phyloP scores from a whole-genome alignment of 1,284 basidiomycete species.

The Rhizoctonia solani region DNA sequence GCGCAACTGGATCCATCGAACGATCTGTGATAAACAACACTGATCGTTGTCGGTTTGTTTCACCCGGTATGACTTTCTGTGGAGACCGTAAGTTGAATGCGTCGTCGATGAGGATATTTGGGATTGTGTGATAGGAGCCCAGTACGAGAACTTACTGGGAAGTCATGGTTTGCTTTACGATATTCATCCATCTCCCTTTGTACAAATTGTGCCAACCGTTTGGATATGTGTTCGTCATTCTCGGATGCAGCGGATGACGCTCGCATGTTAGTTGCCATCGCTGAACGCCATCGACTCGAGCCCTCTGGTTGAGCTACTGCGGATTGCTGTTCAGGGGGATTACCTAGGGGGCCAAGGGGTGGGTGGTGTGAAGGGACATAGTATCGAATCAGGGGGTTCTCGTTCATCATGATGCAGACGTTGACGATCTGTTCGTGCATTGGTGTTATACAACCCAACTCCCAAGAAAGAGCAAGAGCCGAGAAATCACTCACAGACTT shows the following conservation, averaged over 20 bases:
- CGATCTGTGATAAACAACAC: conserved; percentile 94
- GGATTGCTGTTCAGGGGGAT: conserved; percentile 60
- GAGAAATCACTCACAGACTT: conserved; percentile 57
- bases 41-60: conserved; percentile 70
- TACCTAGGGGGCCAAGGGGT: conserved; percentile 82
- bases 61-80: conserved; percentile 56
- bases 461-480: neutral
- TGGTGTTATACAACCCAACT: conserved; percentile 5
- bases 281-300: conserved; percentile 64
- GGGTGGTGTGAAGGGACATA: conserved; percentile 84
- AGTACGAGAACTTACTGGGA: conserved; percentile 61
- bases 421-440: conserved; percentile 72
- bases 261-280: conserved; percentile 33
- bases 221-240: conserved; percentile 61
- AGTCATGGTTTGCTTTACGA: conserved; percentile 82
- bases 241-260: conserved; percentile 29
- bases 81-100: neutral
- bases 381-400: conserved; percentile 94
- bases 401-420: conserved; percentile 87
- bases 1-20: conserved; percentile 89
- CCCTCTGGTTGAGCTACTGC: conserved; percentile 59
- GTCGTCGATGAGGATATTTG: conserved; percentile 19
- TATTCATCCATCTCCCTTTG: conserved; percentile 84
- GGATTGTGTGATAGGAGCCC: neutral
- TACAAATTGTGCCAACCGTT: conserved; percentile 79